These are phyloP conservation scores for Symmetrospora coprosmae DNA, from an alignment of 768 basidiomycete genomes.

Conservation along the genomic window DNA sequence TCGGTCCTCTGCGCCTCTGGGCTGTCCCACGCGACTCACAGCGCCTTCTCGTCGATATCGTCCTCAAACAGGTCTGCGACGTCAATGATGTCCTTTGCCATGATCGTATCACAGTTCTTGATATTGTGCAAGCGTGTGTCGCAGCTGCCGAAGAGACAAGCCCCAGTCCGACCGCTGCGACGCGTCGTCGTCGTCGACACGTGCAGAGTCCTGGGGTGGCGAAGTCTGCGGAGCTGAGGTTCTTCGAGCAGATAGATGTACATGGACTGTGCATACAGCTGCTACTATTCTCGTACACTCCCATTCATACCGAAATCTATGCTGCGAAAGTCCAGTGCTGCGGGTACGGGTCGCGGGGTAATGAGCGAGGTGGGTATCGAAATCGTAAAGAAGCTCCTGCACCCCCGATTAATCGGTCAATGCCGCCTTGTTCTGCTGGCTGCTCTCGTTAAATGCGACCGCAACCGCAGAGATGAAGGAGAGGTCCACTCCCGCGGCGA, in stretches of 20 bases:
- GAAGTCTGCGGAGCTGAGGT: neutral
- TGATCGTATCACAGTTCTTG: too few species aligned
- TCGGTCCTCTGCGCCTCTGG: neutral
- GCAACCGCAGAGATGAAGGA: neutral
- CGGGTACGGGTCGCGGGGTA: too few species aligned
- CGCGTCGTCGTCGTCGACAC: neutral
- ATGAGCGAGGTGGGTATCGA: too few species aligned
- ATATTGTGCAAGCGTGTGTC: too few species aligned
- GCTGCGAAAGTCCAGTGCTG: too few species aligned
- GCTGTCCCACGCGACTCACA: neutral
- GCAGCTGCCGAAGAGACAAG: too few species aligned
- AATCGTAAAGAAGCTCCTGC: too few species aligned
- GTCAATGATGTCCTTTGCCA: conserved; percentile 6
- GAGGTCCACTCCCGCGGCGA: neutral
- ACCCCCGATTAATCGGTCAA: too few species aligned
- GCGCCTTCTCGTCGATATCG: conserved; percentile 17
- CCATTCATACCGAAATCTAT: too few species aligned
- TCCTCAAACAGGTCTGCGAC: conserved; percentile 14
- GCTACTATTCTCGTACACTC: too few species aligned
- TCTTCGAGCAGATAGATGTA: neutral
- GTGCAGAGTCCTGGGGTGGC: neutral
- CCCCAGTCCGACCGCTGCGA: too few species aligned
- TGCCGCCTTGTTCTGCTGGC: conserved; percentile 1
- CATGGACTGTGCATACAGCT: too few species aligned
- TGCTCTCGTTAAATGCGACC: neutral